Conservation (phyloP, 257 asterid species). For the Mitragyna speciosa region DNA sequence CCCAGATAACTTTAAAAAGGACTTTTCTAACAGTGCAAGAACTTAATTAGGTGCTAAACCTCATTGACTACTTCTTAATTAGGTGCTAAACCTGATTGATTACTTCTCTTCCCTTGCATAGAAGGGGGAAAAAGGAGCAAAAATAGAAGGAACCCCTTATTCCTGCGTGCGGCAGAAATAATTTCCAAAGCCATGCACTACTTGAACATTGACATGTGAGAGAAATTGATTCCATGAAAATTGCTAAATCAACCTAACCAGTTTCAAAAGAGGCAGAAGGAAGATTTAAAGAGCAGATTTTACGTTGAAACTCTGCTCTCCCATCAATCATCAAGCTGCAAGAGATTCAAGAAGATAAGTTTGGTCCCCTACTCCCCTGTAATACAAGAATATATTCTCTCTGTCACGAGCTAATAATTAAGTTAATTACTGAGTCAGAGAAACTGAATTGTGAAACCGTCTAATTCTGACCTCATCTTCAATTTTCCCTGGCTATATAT, state of each 20-base stretch:
- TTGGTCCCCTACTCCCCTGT: constrained; percentile 2
- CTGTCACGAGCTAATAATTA: not conserved
- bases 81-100: too few species aligned
- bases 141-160: too few species aligned
- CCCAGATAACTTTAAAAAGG: not conserved
- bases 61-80: too few species aligned
- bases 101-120: too few species aligned
- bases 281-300: not conserved
- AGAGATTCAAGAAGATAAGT: constrained; percentile 8
- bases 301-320: not conserved
- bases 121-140: too few species aligned
- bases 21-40: too few species aligned
- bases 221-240: not conserved
- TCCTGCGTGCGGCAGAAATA: too few species aligned
- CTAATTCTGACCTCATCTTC: not conserved
- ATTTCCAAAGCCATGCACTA: not conserved
- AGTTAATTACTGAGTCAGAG: not conserved
- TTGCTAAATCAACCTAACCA: not conserved
- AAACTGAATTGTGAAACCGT: not conserved
- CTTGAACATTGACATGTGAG: not conserved
- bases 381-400: constrained; percentile 10
- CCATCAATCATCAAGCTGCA: not conserved
- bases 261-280: not conserved
- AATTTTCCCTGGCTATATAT: constrained; percentile 15
- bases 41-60: too few species aligned